Percentiles rank a stretch among this genome's conserved stretches.
Conservation (phyloP, 1,284 basidiomycete species). For the Heterobasidion annosum region DNA sequence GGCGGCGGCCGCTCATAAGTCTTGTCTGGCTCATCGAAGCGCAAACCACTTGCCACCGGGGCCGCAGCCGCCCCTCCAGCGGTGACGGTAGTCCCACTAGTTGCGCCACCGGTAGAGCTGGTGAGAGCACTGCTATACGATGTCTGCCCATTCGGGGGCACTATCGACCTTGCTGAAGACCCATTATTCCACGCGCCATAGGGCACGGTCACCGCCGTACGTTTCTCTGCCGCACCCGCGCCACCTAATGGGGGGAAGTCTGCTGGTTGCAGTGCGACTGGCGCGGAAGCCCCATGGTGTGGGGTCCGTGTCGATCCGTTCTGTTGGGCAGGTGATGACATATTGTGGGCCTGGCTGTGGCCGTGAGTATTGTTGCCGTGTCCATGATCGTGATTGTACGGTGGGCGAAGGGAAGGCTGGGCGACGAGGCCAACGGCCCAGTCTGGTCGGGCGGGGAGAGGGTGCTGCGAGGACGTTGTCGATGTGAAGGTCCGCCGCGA, state of each 20-base stretch:
- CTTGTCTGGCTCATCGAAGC: constrained; percentile 39
- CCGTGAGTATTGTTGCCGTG: constrained; percentile 28
- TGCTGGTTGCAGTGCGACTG: constrained; percentile 41
- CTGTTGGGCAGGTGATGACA: constrained; percentile 31
- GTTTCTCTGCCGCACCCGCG: neutral
- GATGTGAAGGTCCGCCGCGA: constrained; percentile 68
- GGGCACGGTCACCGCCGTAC: constrained; percentile 1
- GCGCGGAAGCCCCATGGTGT: constrained; percentile 15
- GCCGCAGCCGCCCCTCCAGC: constrained; percentile 5
- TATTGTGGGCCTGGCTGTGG: neutral
- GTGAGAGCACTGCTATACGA: constrained; percentile 10
- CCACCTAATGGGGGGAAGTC: constrained; percentile 46
- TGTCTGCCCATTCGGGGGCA: constrained; percentile 5
- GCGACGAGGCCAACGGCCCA: constrained; percentile 79
- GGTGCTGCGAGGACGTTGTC: constrained; percentile 58
- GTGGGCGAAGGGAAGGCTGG: constrained; percentile 47
- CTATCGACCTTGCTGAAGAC: neutral
- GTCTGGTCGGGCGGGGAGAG: constrained; percentile 70
- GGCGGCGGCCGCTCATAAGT: constrained; percentile 41
- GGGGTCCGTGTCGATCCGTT: constrained; percentile 19
- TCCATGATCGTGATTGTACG: constrained; percentile 25
- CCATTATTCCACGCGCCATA: constrained; percentile 8
- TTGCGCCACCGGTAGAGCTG: constrained; percentile 9
- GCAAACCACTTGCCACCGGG: constrained; percentile 11
- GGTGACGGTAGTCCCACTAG: no score